Base-by-base conservation (phyloP, 345 rosid species). In the Dimocarpus longan region DNA sequence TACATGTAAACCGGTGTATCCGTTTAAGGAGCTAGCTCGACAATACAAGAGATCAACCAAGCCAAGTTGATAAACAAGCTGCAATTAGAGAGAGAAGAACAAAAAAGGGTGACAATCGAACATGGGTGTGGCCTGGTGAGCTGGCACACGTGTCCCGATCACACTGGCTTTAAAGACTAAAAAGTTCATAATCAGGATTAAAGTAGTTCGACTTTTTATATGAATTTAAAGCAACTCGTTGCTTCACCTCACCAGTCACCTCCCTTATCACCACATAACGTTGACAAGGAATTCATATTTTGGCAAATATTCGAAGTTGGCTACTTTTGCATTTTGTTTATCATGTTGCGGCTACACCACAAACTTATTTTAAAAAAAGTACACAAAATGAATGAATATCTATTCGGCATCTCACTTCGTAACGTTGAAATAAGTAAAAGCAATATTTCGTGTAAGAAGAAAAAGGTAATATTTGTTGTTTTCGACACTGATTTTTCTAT, bases 181-280 rank as follows among this genome's bases (percentile, higher is more conserved):
- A 40, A 59, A n/a, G 52, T 0, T 26, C 1, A 13, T 21, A 13
- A 2, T 13, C 11, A 15, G 13, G 3, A 15, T 44, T 26, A 28
- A 63, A 44, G 59, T 18, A 40, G 3, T 40, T 74, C 18, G 77
- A 74, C 77, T 32, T 74, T 74, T 63, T 63, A 22, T 2, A 24
- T 5, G 12, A 28, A 44, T 56, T 63, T 5, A 19, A 66, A 3
- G 5, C 19, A 54, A 54, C 8, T 5, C n/a, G 18, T 7, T 16
- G 59, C 59, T 15, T 54, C 59, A 46, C 59, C 59, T n/a, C n/a
- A 54, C 18, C 59, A 5, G 59, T 42, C 44, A 32, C 37, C 37
- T 32, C 37, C 37, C 37, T 32, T 42, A 42, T 42, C 44, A 42
- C 44, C 57, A 52, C 57, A 48, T 48, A 50, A 50, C 10, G 56